Percentiles rank a stretch among this genome's conserved stretches.
phyloP scores from a whole-genome alignment of 257 asterid species.

The Phtheirospermum japonicum region DNA sequence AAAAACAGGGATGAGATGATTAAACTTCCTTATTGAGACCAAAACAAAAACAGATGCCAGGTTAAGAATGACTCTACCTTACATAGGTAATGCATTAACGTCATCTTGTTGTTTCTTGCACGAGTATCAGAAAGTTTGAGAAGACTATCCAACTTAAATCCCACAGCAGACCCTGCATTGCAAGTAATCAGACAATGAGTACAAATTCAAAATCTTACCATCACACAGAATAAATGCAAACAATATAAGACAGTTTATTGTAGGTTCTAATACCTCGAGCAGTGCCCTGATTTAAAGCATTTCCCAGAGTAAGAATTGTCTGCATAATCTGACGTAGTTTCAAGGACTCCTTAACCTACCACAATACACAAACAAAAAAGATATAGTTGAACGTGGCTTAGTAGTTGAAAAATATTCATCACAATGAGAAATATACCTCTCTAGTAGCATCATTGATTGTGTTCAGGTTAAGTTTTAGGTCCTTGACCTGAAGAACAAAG shows the following conservation, averaged over 20 bases:
- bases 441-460: slow-evolving; percentile 73
- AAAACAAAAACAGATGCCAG: background rate
- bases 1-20: no score
- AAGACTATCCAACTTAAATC: slow-evolving; percentile 96
- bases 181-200: slow-evolving; percentile 25
- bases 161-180: slow-evolving; percentile 87
- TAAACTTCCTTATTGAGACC: background rate
- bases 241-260: slow-evolving; percentile 15
- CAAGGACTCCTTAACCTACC: slow-evolving; percentile 80
- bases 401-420: slow-evolving; percentile 26
- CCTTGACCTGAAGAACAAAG: slow-evolving; percentile 66
- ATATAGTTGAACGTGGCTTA: slow-evolving; percentile 23
- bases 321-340: slow-evolving; percentile 96
- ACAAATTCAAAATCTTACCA: slow-evolving; percentile 21
- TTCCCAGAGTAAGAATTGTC: slow-evolving; percentile 93
- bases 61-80: slow-evolving; percentile 56
- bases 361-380: slow-evolving; percentile 32
- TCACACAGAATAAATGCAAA: slow-evolving; percentile 21
- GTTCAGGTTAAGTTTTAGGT: slow-evolving; percentile 67
- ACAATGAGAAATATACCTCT: slow-evolving; percentile 57
- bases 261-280: slow-evolving; percentile 67
- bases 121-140: slow-evolving; percentile 98
- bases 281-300: slow-evolving; percentile 98
- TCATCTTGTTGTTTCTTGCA: slow-evolving; percentile 96
- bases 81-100: slow-evolving; percentile 94